Base-by-base conservation (phyloP, 768 basidiomycete species). In the Cystobasidium tubakii region DNA sequence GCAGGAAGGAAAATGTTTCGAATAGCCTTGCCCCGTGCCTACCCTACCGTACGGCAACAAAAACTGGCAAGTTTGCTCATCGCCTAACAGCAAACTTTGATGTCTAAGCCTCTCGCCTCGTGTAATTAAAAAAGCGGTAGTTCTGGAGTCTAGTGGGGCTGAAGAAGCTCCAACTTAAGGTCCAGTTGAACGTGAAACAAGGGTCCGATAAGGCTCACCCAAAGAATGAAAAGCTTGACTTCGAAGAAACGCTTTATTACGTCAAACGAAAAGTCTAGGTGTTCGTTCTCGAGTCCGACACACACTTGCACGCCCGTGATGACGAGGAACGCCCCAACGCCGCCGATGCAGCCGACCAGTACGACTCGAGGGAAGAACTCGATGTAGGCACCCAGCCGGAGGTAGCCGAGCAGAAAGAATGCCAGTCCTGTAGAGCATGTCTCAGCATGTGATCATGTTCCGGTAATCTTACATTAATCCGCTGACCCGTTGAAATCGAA, bases 281-380 rank as follows among this genome's bases (percentile, higher is more conserved):
- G 88, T 46, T 92, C 91, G 46, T 88, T 85, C 65, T 83, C 83
- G 73, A 97, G 84, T 6, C 90, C 87, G 33, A 91, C 87, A 78
- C 89, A 87, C 34, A 96, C 91, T 12, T 92, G 89, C 39, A 98
- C 83, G 89, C 92, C 93, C 0, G 94, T 97, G 77, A 89, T 84
- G 50, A 97, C 86, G 55, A 99, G 84, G 81, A 98, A 99, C 9
- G 88, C 87, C 17, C 95, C 95, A 34, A 98, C 91, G n/a, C 95
- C 94, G 12, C 94, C 94, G 46, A 97, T 97, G 78, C 83, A 83
- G 0, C 94, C 94, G 23, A 99, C 91, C 31, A 97, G 86, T 79
- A 97, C 96, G 79, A 96, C 93, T 19, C 95, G 85, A 21, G 95
- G 95, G 82, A 98, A 97, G 82, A 98, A 98, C 0, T 93, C 93